Percentiles rank a stretch among this genome's conserved stretches.
phyloP scores from a whole-genome alignment of 108 stramenopile genomes.

The Aurantiochytrium sp. region DNA sequence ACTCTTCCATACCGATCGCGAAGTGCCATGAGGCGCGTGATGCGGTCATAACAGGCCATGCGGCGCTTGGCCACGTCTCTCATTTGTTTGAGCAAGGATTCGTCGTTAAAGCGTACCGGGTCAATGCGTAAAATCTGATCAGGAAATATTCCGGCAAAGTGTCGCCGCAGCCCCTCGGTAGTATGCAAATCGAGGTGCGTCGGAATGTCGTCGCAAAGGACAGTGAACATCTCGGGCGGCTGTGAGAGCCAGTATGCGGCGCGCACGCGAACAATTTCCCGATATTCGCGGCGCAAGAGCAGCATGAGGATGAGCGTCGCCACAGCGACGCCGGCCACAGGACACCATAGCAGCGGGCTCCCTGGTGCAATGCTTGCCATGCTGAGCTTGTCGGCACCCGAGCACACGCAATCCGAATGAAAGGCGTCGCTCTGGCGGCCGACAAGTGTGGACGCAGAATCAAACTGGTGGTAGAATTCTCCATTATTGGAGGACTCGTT shows the following conservation, averaged over 20 bases:
- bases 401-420: not conserved
- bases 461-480: too few relatives aligned
- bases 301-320: not conserved
- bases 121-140: not conserved
- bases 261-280: not conserved
- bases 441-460: too few relatives aligned
- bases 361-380: not conserved
- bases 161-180: not conserved
- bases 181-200: not conserved
- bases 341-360: not conserved
- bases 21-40: constrained; percentile 6
- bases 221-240: constrained; percentile 15
- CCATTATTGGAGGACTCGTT: not conserved
- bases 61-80: not conserved
- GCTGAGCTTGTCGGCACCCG: not conserved
- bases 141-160: not conserved
- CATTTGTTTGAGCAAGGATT: not conserved
- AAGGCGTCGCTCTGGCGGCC: not conserved
- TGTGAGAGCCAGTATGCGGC: not conserved
- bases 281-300: not conserved
- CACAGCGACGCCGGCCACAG: not conserved
- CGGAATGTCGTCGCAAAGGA: constrained; percentile 2
- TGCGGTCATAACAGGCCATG: not conserved
- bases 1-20: not conserved
- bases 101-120: not conserved